Conservation (phyloP, 371 early-diverging fungal species). For the Actinomucor elegans region DNA sequence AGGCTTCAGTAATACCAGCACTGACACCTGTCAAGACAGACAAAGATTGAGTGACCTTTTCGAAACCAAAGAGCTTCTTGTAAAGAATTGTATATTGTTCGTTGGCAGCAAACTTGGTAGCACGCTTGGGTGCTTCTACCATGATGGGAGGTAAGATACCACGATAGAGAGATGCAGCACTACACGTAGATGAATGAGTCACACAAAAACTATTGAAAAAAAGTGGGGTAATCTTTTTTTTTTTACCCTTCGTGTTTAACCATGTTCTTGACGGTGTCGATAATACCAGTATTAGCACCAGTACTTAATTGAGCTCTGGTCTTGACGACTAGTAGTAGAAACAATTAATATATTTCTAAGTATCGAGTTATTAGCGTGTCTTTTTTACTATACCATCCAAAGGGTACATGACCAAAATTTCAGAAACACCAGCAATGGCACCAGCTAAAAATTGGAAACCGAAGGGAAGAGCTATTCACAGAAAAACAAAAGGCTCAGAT, state of each 20-base stretch:
- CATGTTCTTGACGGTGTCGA: slow-evolving; percentile 62
- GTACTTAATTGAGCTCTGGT: slow-evolving; percentile 96
- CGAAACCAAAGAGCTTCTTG: slow-evolving; percentile 67
- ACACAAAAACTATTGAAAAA: slow-evolving; percentile 5
- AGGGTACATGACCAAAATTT: slow-evolving; percentile 97
- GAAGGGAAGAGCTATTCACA: slow-evolving; percentile 77
- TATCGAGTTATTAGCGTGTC: too few relatives aligned
- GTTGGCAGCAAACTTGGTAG: slow-evolving; percentile 95
- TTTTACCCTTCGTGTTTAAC: slow-evolving; percentile 88
- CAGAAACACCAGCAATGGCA: slow-evolving; percentile 95
- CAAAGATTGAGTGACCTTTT: slow-evolving; percentile 73
- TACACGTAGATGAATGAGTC: slow-evolving; percentile 22
- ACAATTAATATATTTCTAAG: neutral
- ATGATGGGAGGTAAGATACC: slow-evolving; percentile 96
- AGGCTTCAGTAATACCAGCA: slow-evolving; percentile 93
- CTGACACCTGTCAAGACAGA: slow-evolving; percentile 89
- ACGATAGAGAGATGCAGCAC: slow-evolving; percentile 81
- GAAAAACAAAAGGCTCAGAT: neutral
- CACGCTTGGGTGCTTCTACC: slow-evolving; percentile 98
- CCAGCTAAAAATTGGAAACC: slow-evolving; percentile 90
- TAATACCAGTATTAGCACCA: slow-evolving; percentile 47
- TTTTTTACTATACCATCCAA: slow-evolving; percentile 73
- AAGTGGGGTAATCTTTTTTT: slow-evolving; percentile 10
- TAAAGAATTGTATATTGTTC: slow-evolving; percentile 82
- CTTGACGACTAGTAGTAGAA: slow-evolving; percentile 79